Percentiles rank a stretch among this genome's conserved stretches.
Conservation (phyloP, 139 green algal genomes). For the Nannochloris sp. region DNA sequence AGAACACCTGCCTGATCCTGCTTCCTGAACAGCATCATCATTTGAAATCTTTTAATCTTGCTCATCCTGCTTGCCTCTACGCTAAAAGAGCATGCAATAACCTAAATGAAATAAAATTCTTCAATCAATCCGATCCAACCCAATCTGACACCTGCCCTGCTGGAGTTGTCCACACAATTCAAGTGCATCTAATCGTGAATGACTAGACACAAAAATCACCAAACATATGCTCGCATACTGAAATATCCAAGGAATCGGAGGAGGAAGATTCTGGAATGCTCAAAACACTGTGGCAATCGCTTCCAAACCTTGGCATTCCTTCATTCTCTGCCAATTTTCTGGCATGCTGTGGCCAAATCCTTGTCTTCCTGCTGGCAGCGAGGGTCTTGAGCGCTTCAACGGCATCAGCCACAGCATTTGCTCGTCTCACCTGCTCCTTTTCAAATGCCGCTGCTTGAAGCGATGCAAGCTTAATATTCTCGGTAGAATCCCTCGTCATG, state of each 20-base stretch:
- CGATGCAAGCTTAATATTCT: background rate
- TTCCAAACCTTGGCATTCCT: background rate
- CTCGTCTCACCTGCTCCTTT: background rate
- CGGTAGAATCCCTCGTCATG: background rate
- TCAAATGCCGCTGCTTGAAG: background rate
- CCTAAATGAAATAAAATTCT: too few species aligned
- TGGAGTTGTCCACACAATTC: too few species aligned
- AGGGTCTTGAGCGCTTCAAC: background rate
- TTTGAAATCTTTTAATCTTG: too few species aligned
- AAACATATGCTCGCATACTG: background rate
- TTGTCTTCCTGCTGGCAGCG: background rate
- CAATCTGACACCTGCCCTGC: too few species aligned
- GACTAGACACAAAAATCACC: background rate
- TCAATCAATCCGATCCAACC: too few species aligned
- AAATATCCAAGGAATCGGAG: background rate
- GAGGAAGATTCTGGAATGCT: background rate
- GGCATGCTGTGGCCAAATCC: background rate
- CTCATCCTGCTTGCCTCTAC: too few species aligned
- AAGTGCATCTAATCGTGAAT: too few species aligned
- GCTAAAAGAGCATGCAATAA: too few species aligned
- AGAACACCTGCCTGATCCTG: too few species aligned
- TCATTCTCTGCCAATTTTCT: background rate
- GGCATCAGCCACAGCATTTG: background rate
- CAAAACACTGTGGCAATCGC: background rate
- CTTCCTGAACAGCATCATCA: too few species aligned